A percentile compares a stretch with the other conserved stretches of the same genome.
Conservation (phyloP, 2,329 filamentous ascomycete species). For the Diaporthe aspalathi region DNA sequence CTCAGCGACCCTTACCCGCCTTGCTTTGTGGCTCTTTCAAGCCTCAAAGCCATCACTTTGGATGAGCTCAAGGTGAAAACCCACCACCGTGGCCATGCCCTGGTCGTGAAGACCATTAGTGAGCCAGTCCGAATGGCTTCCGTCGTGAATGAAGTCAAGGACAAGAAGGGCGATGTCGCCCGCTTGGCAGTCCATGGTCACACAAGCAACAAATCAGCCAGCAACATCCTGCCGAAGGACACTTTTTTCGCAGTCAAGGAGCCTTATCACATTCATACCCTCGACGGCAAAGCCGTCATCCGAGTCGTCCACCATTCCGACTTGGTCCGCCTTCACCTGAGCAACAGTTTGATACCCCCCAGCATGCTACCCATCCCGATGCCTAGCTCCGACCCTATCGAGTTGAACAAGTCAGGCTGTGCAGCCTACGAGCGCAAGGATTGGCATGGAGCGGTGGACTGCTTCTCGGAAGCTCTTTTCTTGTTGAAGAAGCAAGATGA, state of each 20-base stretch:
- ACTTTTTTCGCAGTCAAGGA: conserved; percentile 51
- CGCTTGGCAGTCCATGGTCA: conserved; percentile 72
- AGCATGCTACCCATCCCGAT: not conserved
- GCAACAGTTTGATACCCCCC: not conserved
- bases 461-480: conserved; percentile 31
- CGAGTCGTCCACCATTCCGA: conserved; percentile 52
- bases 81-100: conserved; percentile 38
- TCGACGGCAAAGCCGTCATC: conserved; percentile 47
- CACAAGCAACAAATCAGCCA: conserved; percentile 39
- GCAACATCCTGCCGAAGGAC: conserved; percentile 48
- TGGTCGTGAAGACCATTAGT: conserved; percentile 33
- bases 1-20: conserved; percentile 38
- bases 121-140: conserved; percentile 27
- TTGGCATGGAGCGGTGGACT: not conserved
- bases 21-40: conserved; percentile 25
- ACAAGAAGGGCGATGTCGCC: conserved; percentile 82
- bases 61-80: conserved; percentile 37
- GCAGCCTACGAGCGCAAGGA: not conserved
- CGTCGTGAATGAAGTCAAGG: conserved; percentile 68
- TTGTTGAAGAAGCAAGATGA: not conserved
- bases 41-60: conserved; percentile 32
- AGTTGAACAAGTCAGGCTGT: conserved; percentile 36
- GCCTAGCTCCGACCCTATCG: not conserved
- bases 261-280: conserved; percentile 49
- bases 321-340: conserved; percentile 43